Evolutionary conservation across 257 asterid species (phyloP).

Genomic region (Nicotiana knightiana): DNA sequence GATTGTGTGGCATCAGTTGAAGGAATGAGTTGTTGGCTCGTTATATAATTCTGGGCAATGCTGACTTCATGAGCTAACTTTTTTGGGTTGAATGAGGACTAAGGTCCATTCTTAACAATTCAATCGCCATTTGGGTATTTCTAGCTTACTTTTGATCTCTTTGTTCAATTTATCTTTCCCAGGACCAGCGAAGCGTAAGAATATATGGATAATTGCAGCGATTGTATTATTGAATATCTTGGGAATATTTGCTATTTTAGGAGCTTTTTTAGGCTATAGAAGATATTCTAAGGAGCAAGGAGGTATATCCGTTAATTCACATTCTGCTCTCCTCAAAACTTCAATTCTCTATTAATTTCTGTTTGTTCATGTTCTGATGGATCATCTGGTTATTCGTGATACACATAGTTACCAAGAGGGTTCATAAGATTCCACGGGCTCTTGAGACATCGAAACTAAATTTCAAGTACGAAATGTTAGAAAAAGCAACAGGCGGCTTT

Average conservation of each 20-base stretch:
- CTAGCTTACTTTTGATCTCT: not conserved
- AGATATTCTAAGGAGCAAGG: conserved; percentile 1
- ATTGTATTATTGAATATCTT: not conserved
- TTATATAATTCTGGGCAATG: no score
- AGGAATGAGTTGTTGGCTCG: no score
- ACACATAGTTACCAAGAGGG: conserved; percentile 1
- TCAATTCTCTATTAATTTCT: not conserved
- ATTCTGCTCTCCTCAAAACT: not conserved
- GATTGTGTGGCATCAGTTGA: no score
- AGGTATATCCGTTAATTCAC: not conserved
- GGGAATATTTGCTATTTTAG: conserved; percentile 8
- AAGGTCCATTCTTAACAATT: no score
- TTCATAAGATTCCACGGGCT: conserved; percentile 7
- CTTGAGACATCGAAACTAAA: conserved; percentile 15
- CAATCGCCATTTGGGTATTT: not conserved
- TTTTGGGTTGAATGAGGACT: no score
- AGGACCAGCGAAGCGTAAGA: not conserved
- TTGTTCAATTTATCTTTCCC: not conserved
- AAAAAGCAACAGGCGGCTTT: conserved; percentile 15
- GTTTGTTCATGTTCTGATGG: conserved; percentile 7
- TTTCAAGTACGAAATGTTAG: conserved; percentile 22
- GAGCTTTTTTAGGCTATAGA: conserved; percentile 4
- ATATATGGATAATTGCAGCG: not conserved
- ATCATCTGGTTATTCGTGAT: conserved; percentile 6
- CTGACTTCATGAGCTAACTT: no score